phyloP scores from a whole-genome alignment of 306 rosid species.

The Pyrus communis region DNA sequence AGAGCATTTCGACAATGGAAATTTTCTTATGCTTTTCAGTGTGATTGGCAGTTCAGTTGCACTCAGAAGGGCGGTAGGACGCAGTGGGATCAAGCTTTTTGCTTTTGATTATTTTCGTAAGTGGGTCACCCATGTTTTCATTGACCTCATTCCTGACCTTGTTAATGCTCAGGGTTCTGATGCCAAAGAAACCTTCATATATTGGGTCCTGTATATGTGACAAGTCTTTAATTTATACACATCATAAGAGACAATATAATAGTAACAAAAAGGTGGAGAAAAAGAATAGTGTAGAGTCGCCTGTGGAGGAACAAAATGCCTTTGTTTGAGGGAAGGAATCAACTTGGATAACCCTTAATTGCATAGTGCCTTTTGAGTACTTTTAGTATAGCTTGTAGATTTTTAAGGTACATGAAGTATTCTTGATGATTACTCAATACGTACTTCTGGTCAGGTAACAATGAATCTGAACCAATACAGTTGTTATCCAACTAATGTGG shows the following conservation, averaged over 20 bases:
- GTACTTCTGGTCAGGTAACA: neutral
- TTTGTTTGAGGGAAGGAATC: conserved; percentile 1
- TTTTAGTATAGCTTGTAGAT: neutral
- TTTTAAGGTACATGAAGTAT: neutral
- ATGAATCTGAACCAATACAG: too few species aligned
- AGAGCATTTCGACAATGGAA: conserved; percentile 31
- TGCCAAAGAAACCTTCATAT: conserved; percentile 1
- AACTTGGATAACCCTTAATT: conserved; percentile 18
- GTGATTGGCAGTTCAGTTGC: conserved; percentile 31
- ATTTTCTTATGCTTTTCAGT: conserved; percentile 20
- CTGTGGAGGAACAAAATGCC: conserved; percentile 2
- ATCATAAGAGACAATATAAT: conserved; percentile 11
- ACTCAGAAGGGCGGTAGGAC: conserved; percentile 20
- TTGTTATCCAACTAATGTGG: too few species aligned
- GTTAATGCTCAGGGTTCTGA: neutral
- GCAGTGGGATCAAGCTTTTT: conserved; percentile 23
- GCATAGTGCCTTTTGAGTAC: neutral
- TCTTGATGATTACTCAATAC: neutral
- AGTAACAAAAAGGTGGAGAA: neutral
- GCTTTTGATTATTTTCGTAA: conserved; percentile 10
- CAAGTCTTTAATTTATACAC: conserved; percentile 6
- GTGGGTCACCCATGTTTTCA: conserved; percentile 35
- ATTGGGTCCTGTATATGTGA: conserved; percentile 6
- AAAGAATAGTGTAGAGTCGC: conserved; percentile 3
- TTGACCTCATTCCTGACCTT: conserved; percentile 42